Evolutionary conservation across 2,329 filamentous ascomycete species (phyloP).

Genomic region (Fusarium newnesense): DNA sequence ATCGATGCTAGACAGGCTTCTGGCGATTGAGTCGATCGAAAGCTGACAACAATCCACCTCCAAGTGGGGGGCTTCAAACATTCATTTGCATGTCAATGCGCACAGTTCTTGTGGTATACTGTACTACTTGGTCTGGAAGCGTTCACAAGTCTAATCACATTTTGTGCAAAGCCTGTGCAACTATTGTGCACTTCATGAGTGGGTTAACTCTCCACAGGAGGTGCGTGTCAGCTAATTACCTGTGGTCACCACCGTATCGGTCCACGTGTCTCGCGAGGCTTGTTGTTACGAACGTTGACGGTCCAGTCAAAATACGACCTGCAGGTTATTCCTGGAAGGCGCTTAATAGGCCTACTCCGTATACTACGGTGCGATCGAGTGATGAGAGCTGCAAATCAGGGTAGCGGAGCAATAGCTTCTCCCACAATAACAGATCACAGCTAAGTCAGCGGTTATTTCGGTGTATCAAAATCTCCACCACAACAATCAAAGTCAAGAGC

Average conservation of each 20-base stretch:
- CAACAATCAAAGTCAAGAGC: neutral
- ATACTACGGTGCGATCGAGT: neutral
- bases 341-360: neutral
- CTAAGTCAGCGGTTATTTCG: slow-evolving; percentile 11
- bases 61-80: slow-evolving; percentile 18
- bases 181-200: neutral
- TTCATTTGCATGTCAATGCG: slow-evolving; percentile 38
- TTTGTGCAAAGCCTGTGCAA: slow-evolving; percentile 21
- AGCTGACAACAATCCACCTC: neutral
- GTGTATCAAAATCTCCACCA: neutral
- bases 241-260: slow-evolving; percentile 6
- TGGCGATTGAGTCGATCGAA: slow-evolving; percentile 6
- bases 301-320: slow-evolving; percentile 6
- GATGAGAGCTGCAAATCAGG: neutral
- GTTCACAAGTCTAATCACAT: slow-evolving; percentile 14
- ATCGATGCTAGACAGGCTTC: neutral
- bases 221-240: slow-evolving; percentile 23
- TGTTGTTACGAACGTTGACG: slow-evolving; percentile 11
- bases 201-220: neutral
- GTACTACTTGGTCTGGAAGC: neutral
- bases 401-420: neutral
- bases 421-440: neutral
- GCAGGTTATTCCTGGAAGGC: neutral
- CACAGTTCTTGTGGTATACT: neutral
- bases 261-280: slow-evolving; percentile 31